Evolutionary conservation across 1,284 basidiomycete species (phyloP).

Genomic region (Trichosporon asahii): DNA sequence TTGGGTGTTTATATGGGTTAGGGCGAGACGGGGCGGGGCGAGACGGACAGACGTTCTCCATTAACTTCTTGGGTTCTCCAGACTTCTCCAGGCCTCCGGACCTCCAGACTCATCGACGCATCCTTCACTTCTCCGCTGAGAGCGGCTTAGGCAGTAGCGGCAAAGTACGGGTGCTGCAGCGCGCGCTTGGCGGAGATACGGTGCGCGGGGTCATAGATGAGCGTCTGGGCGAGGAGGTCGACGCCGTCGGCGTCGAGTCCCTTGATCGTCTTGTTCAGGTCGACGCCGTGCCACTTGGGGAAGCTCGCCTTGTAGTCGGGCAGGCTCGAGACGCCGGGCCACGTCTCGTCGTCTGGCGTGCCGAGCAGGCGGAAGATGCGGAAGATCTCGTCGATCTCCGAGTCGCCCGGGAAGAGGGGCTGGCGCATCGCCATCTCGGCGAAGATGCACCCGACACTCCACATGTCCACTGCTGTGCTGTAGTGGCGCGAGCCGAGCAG

Average conservation of each 20-base stretch:
- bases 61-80: too few species aligned
- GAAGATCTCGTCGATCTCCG: slow-evolving; percentile 99
- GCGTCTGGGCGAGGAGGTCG: slow-evolving; percentile 74
- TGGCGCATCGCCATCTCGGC: slow-evolving; percentile 79
- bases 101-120: too few species aligned
- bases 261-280: slow-evolving; percentile 65
- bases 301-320: slow-evolving; percentile 97
- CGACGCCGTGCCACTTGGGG: slow-evolving; percentile 76
- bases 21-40: too few species aligned
- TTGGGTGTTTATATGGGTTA: neutral
- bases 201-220: slow-evolving; percentile 90
- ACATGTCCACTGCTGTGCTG: slow-evolving; percentile 97
- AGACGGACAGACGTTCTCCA: too few species aligned
- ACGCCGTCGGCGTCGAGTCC: slow-evolving; percentile 68
- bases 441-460: slow-evolving; percentile 99
- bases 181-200: slow-evolving; percentile 94
- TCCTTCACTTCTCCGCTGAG: too few species aligned
- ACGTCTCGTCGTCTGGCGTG: slow-evolving; percentile 86
- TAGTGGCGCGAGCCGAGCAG: slow-evolving; percentile 95
- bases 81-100: too few species aligned
- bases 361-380: slow-evolving; percentile 94
- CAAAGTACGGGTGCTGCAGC: slow-evolving; percentile 75
- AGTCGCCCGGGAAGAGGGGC: slow-evolving; percentile 95
- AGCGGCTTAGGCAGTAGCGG: slow-evolving; percentile 9
- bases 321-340: slow-evolving; percentile 84